Conservation (phyloP, 2,329 filamentous ascomycete species). For the Xylaria sp. region DNA sequence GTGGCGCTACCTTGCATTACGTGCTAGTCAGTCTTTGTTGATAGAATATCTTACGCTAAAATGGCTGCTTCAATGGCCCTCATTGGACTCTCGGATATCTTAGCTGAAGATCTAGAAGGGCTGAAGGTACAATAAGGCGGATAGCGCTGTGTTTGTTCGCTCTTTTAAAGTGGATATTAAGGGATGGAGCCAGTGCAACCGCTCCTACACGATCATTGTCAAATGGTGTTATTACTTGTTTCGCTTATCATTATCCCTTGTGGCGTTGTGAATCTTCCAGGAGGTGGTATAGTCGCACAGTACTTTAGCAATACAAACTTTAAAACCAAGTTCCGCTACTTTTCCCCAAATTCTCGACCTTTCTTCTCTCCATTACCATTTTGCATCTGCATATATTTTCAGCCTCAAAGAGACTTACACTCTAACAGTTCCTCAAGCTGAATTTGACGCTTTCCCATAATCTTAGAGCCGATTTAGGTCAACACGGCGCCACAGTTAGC, state of each 20-base stretch:
- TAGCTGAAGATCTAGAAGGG: not conserved
- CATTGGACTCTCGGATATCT: not conserved
- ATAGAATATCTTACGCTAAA: not conserved
- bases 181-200: conserved; percentile 7
- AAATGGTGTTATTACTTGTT: conserved; percentile 1
- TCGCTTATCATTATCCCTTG: not conserved
- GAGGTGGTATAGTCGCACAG: conserved; percentile 15
- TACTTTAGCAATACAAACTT: conserved; percentile 9
- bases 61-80: not conserved
- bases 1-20: not conserved
- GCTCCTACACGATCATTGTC: not conserved
- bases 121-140: not conserved
- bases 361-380: not conserved
- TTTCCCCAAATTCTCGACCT: not conserved
- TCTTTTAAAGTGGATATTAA: not conserved
- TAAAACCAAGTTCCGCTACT: conserved; percentile 14
- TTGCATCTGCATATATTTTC: not conserved
- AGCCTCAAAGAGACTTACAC: not conserved
- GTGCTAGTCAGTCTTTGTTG: not conserved
- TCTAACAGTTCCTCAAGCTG: not conserved
- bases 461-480: not conserved
- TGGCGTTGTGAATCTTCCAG: not conserved
- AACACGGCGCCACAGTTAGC: not conserved
- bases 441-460: too few species aligned
- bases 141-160: not conserved